These are phyloP conservation scores for Athelia psychrophila DNA, from an alignment of 1,284 basidiomycete species.

Conservation along the genomic window DNA sequence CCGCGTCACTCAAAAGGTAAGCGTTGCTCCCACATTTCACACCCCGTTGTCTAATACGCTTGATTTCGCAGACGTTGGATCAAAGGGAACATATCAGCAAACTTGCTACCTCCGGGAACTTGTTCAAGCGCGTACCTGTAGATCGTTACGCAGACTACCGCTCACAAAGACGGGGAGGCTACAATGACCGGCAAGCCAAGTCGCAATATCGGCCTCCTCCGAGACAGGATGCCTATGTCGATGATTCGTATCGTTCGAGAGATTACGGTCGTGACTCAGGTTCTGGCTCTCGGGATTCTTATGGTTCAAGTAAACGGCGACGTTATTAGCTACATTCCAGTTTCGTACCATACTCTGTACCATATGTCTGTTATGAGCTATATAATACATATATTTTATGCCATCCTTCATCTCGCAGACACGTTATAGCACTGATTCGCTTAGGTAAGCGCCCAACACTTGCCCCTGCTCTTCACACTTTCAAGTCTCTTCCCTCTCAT, in stretches of 20 bases:
- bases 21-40: neutral
- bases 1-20: neutral
- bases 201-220: neutral
- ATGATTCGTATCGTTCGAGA: neutral
- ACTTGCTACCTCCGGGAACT: neutral
- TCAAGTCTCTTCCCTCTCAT: constrained; percentile 16
- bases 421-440: constrained; percentile 70
- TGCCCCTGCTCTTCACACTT: too few species aligned
- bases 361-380: constrained; percentile 86
- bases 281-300: too few species aligned
- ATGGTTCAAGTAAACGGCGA: too few species aligned
- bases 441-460: too few species aligned
- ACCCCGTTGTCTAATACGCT: neutral
- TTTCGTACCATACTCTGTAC: too few species aligned
- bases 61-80: neutral
- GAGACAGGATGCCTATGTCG: neutral
- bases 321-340: too few species aligned
- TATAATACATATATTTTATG: constrained; percentile 93
- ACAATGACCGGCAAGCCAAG: neutral
- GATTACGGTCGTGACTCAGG: neutral
- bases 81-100: neutral
- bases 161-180: neutral
- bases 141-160: neutral
- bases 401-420: constrained; percentile 82
- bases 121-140: neutral